These are phyloP conservation scores for Sodiomyces alkalinus DNA, from an alignment of 2,329 filamentous ascomycete genomes.

Conservation along the genomic window DNA sequence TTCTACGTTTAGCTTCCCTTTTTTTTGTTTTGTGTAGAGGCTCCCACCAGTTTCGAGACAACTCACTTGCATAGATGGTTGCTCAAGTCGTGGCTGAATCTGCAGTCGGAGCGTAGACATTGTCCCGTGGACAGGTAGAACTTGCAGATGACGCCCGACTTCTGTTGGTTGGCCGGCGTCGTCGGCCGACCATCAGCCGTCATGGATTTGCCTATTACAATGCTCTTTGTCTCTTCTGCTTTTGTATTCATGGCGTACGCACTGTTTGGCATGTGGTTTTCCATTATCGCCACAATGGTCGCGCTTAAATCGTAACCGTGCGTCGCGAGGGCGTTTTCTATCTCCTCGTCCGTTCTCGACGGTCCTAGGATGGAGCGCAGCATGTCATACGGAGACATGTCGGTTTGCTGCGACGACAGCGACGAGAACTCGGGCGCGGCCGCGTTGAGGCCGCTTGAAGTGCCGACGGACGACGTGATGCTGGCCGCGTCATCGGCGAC, in stretches of 20 bases:
- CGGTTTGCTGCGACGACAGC: constrained; percentile 48
- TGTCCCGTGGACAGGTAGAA: constrained; percentile 94
- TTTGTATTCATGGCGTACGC: constrained; percentile 13
- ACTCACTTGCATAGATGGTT: constrained; percentile 97
- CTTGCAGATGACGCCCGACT: constrained; percentile 86
- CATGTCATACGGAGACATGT: constrained; percentile 98
- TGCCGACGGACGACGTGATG: constrained; percentile 57
- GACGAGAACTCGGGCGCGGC: constrained; percentile 65
- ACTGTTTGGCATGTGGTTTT: constrained; percentile 39
- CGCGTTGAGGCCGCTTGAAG: constrained; percentile 57
- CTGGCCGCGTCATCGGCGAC: constrained; percentile 78
- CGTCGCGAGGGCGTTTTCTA: constrained; percentile 74
- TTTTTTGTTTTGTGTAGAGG: neutral
- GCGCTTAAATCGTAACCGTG: constrained; percentile 90
- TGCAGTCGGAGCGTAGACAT: constrained; percentile 87
- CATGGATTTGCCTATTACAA: constrained; percentile 85
- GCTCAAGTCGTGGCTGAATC: constrained; percentile 91
- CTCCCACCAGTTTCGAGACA: neutral
- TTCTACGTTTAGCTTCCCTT: constrained; percentile 3
- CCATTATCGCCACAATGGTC: constrained; percentile 80
- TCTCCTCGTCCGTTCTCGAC: constrained; percentile 80
- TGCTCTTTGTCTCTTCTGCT: constrained; percentile 42
- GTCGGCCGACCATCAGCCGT: constrained; percentile 56
- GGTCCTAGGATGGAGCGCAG: constrained; percentile 86
- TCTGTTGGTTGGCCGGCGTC: constrained; percentile 62